phyloP scores from a whole-genome alignment of 2,329 filamentous ascomycete genomes.

The Colletotrichum spinosum region DNA sequence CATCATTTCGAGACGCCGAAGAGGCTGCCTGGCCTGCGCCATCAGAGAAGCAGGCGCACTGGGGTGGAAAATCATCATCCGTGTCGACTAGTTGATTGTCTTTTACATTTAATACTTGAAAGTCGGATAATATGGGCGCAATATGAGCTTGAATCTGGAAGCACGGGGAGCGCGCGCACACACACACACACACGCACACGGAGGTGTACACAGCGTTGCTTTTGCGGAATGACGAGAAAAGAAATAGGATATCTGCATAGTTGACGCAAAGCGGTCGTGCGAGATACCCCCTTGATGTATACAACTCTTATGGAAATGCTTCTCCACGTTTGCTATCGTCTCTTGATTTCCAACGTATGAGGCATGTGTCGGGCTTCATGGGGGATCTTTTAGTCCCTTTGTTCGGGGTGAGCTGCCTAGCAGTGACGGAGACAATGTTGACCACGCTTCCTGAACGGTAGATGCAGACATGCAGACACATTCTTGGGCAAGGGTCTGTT shows the following conservation, averaged over 20 bases:
- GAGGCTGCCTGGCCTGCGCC: slow-evolving; percentile 79
- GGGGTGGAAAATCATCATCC: slow-evolving; percentile 75
- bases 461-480: too few relatives aligned
- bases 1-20: slow-evolving; percentile 72
- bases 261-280: slow-evolving; percentile 25
- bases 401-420: too few relatives aligned
- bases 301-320: neutral
- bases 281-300: slow-evolving; percentile 33
- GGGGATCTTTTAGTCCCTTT: too few relatives aligned
- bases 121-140: slow-evolving; percentile 7
- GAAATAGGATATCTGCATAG: slow-evolving; percentile 22
- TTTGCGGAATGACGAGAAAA: slow-evolving; percentile 9
- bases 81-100: slow-evolving; percentile 58
- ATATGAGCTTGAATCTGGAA: neutral
- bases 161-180: slow-evolving; percentile 1
- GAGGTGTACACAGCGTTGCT: slow-evolving; percentile 32
- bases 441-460: too few relatives aligned
- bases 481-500: slow-evolving; percentile 5
- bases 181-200: slow-evolving; percentile 10
- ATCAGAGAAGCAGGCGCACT: slow-evolving; percentile 80
- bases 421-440: too few relatives aligned
- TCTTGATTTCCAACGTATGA: too few relatives aligned
- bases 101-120: slow-evolving; percentile 6
- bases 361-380: too few relatives aligned
- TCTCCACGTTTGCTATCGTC: too few relatives aligned